Conservation (phyloP, 495 filamentous ascomycete genomes). For the Aspergillus carlsbadensis region DNA sequence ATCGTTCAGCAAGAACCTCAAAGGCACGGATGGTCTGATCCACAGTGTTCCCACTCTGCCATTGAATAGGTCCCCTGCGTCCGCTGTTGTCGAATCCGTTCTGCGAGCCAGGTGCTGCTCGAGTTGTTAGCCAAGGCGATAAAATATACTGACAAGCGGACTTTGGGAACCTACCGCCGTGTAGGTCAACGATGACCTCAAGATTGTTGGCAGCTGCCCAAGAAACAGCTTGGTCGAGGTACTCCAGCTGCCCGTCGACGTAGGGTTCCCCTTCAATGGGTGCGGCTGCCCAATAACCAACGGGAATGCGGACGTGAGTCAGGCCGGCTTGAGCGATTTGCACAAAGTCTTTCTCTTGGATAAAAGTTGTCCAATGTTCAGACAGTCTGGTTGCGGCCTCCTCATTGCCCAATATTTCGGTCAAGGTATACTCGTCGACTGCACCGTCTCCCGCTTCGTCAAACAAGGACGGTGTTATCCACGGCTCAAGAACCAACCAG, state of each 20-base stretch:
- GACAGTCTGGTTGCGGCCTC: conserved; percentile 46
- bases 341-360: conserved; percentile 65
- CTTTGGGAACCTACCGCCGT: conserved; percentile 56
- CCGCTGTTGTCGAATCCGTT: conserved; percentile 84
- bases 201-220: conserved; percentile 66
- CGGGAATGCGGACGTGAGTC: conserved; percentile 76
- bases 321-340: conserved; percentile 64
- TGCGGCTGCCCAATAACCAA: conserved; percentile 74
- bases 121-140: conserved; percentile 20
- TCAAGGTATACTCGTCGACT: conserved; percentile 65
- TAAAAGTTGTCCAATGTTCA: conserved; percentile 62
- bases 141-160: neutral
- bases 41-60: conserved; percentile 60
- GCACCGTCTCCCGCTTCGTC: conserved; percentile 45
- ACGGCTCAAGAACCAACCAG: conserved; percentile 59
- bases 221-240: conserved; percentile 61
- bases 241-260: conserved; percentile 68
- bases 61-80: conserved; percentile 60
- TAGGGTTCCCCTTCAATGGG: conserved; percentile 64
- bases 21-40: conserved; percentile 58
- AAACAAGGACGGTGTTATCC: conserved; percentile 68
- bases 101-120: conserved; percentile 67
- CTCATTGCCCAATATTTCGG: conserved; percentile 47
- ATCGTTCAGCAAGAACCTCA: conserved; percentile 56
- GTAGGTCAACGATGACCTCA: conserved; percentile 69